Base-by-base conservation (phyloP, 352 stramenopile species). In the Phytophthora sp. region DNA sequence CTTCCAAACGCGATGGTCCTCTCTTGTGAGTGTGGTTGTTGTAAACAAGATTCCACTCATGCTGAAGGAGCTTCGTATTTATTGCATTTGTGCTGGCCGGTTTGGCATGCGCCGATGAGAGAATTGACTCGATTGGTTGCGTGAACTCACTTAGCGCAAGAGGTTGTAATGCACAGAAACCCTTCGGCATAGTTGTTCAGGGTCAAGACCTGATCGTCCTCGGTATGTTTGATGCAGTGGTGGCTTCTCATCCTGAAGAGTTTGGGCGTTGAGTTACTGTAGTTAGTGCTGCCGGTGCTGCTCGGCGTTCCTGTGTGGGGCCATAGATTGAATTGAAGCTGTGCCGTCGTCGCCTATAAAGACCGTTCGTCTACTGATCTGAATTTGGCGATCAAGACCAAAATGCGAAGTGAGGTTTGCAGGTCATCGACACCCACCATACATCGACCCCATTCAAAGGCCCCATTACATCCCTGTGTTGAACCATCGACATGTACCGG, bases 101-200 rank as follows among this genome's bases (percentile, higher is more conserved):
- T 36, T 38, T 27, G 29, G 7, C 15, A 53, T 35, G 15, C 29
- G 29, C n/a, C n/a, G n/a, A n/a, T 30, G 46, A 39, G 18, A n/a
- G 11, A 58, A 36, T 50, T 61, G 23, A 42, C 9, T 56, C n/a
- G 15, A 3, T 26, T n/a, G n/a, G n/a, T n/a, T n/a, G n/a, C n/a
- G 12, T 12, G 46, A 24, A 1, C 16, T 63, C 54, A 38, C 18
- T 61, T 56, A 74, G 27, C 47, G 49, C 18, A 70, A 60, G 9
- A 71, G 66, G 16, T 59, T 46, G 42, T 57, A 70, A 35, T 74
- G 60, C 73, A 30, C 27, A 93, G 69, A 57, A 80, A 91, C 49
- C 85, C 85, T 58, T 90, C 82, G 23, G 80, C 80, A 66, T 89
- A 86, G 58, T 80, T 81, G 49, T 88, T 75, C 18, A 89, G 78